phyloP scores from a whole-genome alignment of 2,329 filamentous ascomycete genomes.

The Fusarium proliferatum region DNA sequence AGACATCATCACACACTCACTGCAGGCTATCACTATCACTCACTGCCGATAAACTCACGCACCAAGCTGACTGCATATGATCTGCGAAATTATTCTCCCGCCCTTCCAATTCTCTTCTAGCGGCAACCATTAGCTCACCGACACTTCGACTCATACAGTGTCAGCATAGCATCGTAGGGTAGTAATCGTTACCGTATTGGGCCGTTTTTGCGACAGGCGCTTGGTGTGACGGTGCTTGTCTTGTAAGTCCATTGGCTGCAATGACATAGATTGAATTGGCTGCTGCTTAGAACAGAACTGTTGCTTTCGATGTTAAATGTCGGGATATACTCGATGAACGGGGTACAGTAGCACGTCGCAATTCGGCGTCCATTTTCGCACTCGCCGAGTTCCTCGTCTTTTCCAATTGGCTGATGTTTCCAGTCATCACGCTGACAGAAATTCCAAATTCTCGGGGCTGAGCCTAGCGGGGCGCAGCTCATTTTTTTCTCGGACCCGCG shows the following conservation, averaged over 20 bases:
- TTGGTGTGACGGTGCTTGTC: not conserved
- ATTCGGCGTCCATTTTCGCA: not conserved
- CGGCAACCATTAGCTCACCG: not conserved
- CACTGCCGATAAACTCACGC: not conserved
- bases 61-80: not conserved
- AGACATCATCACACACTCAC: not conserved
- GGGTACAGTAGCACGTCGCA: not conserved
- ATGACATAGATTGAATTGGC: not conserved
- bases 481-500: not conserved
- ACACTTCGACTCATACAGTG: not conserved
- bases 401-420: not conserved
- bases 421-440: not conserved
- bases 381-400: too few relatives aligned
- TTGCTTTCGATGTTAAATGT: not conserved
- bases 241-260: not conserved
- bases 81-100: not conserved
- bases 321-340: not conserved
- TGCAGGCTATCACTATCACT: too few relatives aligned
- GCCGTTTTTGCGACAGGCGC: not conserved
- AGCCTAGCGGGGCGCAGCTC: constrained; percentile 16
- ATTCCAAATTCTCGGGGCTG: constrained; percentile 25
- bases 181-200: not conserved
- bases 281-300: not conserved
- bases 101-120: not conserved
- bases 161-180: not conserved